Evolutionary conservation across 495 filamentous ascomycete species (phyloP), one percentile per base, ranked within the genome.

Genomic region (Penicillium psychrofluorescens): DNA sequence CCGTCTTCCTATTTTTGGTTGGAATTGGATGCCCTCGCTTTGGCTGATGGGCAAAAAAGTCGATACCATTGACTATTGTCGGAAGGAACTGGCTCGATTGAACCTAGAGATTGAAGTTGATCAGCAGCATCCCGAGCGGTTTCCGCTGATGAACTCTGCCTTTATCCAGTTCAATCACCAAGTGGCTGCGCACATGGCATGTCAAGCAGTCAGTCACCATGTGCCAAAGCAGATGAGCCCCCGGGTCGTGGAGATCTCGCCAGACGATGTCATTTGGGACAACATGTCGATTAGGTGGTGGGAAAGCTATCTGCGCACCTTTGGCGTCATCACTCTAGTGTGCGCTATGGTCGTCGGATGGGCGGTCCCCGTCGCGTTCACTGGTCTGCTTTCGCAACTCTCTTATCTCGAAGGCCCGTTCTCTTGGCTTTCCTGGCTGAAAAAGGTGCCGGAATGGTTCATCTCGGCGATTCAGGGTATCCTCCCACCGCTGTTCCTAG

Each of bases 101-200:
- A 98, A 97, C 54, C 43, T 90, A 41, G 94, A 97, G 64, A 95
- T 98, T 41, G 91, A 96, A 58, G 67, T 84, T 29, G 94, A 97
- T 54, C 94, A 98, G 55, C 71, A 83, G 50, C 74, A 89, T 29
- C 86, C 85, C 0, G 91, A 96, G 52, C 81, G 81, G 28, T 98
- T 86, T 48, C 94, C 92, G 2, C 68, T 91, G 42, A 95, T 98
- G 91, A 96, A 90, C 54, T 95, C 94, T 10, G 92, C 92, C 11
- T 98, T 98, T 55, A 89, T 98, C 43, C 92, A 98, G 61, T 98
- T 98, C 75, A 95, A 97, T 53, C 86, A 95, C 55, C 92, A 98
- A 64, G 88, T 95, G 6, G 89, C 90, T 7, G 92, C 92, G 2
- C 92, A 98, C 55, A 97, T 98, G 92, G 91, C 91, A 45, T 95